Conservation (phyloP, 345 rosid genomes). For the Melaleuca quinquenervia region DNA sequence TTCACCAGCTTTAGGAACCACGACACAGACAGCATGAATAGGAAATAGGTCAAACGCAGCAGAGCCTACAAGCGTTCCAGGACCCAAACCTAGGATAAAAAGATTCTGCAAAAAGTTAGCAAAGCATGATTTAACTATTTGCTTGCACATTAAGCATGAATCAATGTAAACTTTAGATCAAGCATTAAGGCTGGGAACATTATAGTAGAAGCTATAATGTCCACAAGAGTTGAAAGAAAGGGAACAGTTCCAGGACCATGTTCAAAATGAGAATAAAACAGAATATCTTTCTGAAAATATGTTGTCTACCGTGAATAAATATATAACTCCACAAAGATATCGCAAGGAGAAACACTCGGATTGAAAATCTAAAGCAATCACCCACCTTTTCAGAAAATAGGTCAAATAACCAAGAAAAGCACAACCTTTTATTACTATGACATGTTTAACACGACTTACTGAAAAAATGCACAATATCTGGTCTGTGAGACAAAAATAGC, state of each 20-base stretch:
- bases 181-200: background rate
- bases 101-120: background rate
- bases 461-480: background rate
- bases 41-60: constrained; percentile 99
- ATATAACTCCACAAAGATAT: background rate
- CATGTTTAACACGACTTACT: background rate
- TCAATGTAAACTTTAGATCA: background rate
- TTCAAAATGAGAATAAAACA: background rate
- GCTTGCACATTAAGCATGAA: background rate
- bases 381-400: background rate
- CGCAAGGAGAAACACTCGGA: background rate
- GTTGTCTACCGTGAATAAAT: background rate
- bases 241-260: background rate
- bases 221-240: background rate
- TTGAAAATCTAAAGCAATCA: background rate
- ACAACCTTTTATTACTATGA: background rate
- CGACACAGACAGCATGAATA: constrained; percentile 91
- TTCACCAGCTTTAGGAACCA: constrained; percentile 94
- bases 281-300: background rate
- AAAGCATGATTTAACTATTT: background rate
- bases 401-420: background rate
- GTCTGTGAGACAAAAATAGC: background rate
- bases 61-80: constrained; percentile 97
- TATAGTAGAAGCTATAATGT: background rate
- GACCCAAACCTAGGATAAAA: constrained; percentile 62